Evolutionary conservation across 2,329 filamentous ascomycete genomes (phyloP), one percentile per base, ranked within the genome.

Genomic region (Tolypocladium album): DNA sequence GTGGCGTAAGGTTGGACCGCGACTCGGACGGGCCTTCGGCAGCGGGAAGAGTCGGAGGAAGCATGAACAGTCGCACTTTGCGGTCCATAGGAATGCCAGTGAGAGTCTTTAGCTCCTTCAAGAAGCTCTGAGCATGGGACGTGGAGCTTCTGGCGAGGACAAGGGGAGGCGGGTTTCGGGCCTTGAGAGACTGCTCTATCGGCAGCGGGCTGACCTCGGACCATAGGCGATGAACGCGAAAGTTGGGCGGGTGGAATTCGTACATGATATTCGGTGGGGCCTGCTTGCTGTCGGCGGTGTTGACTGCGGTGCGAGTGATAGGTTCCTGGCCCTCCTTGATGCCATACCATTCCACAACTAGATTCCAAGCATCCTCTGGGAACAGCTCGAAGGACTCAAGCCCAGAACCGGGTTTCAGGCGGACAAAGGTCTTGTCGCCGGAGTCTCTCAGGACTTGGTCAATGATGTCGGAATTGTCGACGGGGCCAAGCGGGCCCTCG

Each of bases 381-480:
- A 97, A 83, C 38, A 94, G 78, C 67, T 90, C 85, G 67, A 90
- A 93, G 59, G 91, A 84, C 40, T 89, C 85, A n/a, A 79, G 76
- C 55, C 86, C 80, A 55, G 87, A 75, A 20, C 87, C 90, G 1
- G 83, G 83, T 65, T 86, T 88, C 53, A 97, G 79, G 3, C 89
- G 86, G 39, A 93, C 83, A 67, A 92, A 96, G 20, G 81, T 76
- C 17, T 76, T 74, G 53, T 76, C 77, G 22, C 71, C 71, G 12
- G 78, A 74, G 61, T 85, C 81, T 57, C 72, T 73, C 60, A 86
- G 76, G 42, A 81, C 78, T 63, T 86, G 81, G 61, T 86, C 78
- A 58, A 92, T 85, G 62, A 97, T 86, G 69, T 92, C 88, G 0
- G 88, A 86, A 70, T 97, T 97, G 77, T 97, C 91, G 39, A 97